Evolutionary conservation across 2,329 filamentous ascomycete genomes (phyloP), one percentile per base, ranked within the genome.

Genomic region (Cercospora sp.): DNA sequence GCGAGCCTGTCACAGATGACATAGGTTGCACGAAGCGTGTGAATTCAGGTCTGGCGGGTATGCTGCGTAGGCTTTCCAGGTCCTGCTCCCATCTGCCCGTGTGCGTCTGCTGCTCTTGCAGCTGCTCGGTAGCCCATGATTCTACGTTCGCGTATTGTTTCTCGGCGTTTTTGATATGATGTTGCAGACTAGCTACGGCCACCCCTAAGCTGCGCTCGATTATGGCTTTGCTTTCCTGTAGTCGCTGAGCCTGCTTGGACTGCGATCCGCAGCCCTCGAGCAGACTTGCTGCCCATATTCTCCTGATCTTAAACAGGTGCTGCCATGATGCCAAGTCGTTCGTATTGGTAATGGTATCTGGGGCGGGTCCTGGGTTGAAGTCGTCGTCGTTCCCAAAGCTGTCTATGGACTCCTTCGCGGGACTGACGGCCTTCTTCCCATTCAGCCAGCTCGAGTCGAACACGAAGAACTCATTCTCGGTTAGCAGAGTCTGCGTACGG

Each of bases 401-500:
- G 42, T 68, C 70, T 26, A 60, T 85, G 81, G 61, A 78, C 75
- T 75, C 82, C 76, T 70, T 87, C 80, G 69, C 74, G 69, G 73
- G 76, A 76, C 70, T 80, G 53, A 71, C 57, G 33, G 69, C 67
- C 51, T 71, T 70, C 67, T 72, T 71, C 13, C 67, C 68, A 53
- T 69, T 74, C 77, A 79, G 68, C 75, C 82, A 77, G 77, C 81
- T 89, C 70, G 93, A 91, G 80, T 97, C 93, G 80, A 96, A 99
- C 63, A 98, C 88, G 78, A 91, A 98, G 66, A 99, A 89, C 78
- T 98, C 93, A 72, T 88, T 91, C 90, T 97, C 94, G 39, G 87
- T 89, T 72, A 92, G 87, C 59, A 97, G 86, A 39, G 89, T 91
- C 77, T 94, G 91, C 39, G 89, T 83, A 80, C 94, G 94, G 76